Conservation (phyloP, 2,329 filamentous ascomycete species). For the Penicillium brasilianum region DNA sequence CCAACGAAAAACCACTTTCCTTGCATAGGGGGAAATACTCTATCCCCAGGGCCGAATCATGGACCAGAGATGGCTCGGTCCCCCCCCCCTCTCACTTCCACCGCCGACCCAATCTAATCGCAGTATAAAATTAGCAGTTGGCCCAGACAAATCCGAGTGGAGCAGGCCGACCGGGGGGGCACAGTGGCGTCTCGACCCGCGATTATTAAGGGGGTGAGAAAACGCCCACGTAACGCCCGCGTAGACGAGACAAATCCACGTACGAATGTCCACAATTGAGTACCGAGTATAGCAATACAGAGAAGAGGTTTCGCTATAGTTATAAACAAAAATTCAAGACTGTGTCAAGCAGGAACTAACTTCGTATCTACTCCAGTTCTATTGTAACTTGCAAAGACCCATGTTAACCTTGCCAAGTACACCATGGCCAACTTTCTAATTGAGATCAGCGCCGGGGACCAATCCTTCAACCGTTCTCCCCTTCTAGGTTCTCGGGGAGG, state of each 20-base stretch:
- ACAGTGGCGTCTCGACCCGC: slow-evolving; percentile 17
- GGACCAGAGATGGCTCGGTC: background rate
- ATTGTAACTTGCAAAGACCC: background rate
- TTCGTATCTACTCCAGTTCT: background rate
- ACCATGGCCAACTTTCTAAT: slow-evolving; percentile 6
- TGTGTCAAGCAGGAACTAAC: no score
- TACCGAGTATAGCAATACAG: background rate
- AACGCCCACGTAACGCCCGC: slow-evolving; percentile 1
- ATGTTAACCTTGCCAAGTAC: background rate
- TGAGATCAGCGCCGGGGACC: slow-evolving; percentile 15
- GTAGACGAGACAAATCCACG: background rate
- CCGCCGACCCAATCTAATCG: background rate
- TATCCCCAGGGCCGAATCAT: background rate
- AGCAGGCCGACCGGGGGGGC: background rate
- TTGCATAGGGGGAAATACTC: background rate
- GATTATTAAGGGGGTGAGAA: slow-evolving; percentile 14
- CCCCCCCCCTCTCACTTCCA: background rate
- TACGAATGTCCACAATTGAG: background rate
- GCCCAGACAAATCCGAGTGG: slow-evolving; percentile 14
- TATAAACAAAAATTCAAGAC: no score
- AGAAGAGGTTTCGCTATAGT: background rate
- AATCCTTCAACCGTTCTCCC: background rate
- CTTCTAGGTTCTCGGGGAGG: background rate
- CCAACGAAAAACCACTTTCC: background rate
- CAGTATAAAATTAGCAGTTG: slow-evolving; percentile 19